A percentile compares a stretch with the other conserved stretches of the same genome.
Conservation (phyloP, 345 rosid species). For the Melastoma malabathricum region DNA sequence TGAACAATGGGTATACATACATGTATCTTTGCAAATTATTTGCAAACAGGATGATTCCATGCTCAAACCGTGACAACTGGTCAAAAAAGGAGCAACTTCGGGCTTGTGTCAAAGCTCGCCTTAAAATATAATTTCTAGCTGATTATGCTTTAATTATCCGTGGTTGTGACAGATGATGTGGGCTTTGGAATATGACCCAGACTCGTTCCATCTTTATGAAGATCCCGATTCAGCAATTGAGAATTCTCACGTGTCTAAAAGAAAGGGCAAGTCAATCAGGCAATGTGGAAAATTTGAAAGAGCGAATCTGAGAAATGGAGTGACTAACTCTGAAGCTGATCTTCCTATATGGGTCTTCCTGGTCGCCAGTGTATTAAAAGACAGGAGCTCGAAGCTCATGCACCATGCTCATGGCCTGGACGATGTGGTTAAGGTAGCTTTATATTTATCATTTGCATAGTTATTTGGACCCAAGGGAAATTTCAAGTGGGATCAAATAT, state of each 20-base stretch:
- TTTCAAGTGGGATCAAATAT: no score
- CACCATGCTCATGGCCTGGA: constrained; percentile 85
- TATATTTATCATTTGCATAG: neutral
- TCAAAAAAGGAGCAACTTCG: no score
- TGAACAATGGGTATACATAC: no score
- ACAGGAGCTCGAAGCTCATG: constrained; percentile 68
- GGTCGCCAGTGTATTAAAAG: constrained; percentile 93
- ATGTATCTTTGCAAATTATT: no score
- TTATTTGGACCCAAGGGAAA: no score
- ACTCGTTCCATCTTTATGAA: constrained; percentile 52
- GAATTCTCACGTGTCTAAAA: constrained; percentile 44
- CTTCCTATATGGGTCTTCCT: constrained; percentile 87
- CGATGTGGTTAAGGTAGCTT: constrained; percentile 69
- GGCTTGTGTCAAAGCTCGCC: no score
- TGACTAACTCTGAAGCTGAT: constrained; percentile 39
- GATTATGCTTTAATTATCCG: neutral
- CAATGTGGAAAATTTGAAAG: constrained; percentile 83
- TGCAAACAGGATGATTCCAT: no score
- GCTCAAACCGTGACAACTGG: no score
- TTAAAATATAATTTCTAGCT: no score
- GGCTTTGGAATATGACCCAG: constrained; percentile 95
- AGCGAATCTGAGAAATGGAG: constrained; percentile 59
- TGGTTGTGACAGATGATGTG: constrained; percentile 83
- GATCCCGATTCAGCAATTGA: constrained; percentile 33
- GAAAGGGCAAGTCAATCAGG: constrained; percentile 41